These are phyloP conservation scores for Fraxinus albicans DNA, from an alignment of 305 asterid genomes.

Conservation along the genomic window DNA sequence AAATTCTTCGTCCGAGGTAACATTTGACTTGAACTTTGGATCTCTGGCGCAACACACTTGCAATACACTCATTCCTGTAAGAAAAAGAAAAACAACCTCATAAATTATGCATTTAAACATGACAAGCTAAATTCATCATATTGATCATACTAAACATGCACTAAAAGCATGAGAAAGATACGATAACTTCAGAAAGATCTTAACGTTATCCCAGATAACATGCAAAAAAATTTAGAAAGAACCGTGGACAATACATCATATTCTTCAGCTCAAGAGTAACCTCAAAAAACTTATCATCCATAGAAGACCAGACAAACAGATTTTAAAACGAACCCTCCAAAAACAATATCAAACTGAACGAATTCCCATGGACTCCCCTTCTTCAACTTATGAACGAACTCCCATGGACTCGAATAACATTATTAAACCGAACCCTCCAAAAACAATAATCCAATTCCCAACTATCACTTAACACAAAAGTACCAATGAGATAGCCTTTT, in stretches of 20 bases:
- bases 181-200: not conserved
- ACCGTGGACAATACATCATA: not conserved
- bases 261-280: not conserved
- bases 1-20: slow-evolving; percentile 52
- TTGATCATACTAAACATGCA: not conserved
- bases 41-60: slow-evolving; percentile 75
- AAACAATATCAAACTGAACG: too few species aligned
- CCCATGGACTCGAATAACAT: not conserved
- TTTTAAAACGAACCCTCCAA: not conserved
- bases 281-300: not conserved
- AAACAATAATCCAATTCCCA: not conserved
- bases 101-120: not conserved
- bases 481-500: not conserved
- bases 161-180: not conserved
- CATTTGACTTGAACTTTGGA: slow-evolving; percentile 43
- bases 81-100: not conserved
- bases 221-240: not conserved
- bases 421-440: not conserved
- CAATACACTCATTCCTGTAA: slow-evolving; percentile 68
- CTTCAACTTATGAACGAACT: not conserved
- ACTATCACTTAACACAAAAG: not conserved
- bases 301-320: not conserved
- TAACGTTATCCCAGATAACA: not conserved
- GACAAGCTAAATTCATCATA: not conserved
- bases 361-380: not conserved